Evolutionary conservation across 1,284 basidiomycete genomes (phyloP).

Genomic region (Malassezia yamatoensis): DNA sequence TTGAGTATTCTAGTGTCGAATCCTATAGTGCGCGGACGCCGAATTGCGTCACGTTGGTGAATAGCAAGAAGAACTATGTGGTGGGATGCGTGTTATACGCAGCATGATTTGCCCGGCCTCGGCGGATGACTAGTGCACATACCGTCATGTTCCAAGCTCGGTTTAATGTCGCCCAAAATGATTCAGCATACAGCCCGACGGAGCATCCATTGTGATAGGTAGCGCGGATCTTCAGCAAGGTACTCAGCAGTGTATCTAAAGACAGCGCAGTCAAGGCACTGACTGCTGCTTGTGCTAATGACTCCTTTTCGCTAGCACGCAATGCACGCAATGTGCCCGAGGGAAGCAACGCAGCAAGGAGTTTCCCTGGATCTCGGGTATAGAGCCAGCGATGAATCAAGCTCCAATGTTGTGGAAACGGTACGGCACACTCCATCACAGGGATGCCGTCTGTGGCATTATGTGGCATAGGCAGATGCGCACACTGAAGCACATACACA

Average conservation of each 20-base stretch:
- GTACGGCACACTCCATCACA: conserved; percentile 3
- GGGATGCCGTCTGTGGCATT: not conserved
- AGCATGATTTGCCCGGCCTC: conserved; percentile 2
- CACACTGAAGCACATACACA: conserved; percentile 18
- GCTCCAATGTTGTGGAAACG: conserved; percentile 13
- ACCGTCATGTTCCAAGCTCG: conserved; percentile 14
- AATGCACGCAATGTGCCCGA: not conserved
- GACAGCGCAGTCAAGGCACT: conserved; percentile 6
- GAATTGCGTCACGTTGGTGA: conserved; percentile 13
- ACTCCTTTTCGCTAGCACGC: not conserved
- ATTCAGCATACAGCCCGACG: conserved; percentile 8
- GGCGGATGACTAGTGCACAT: conserved; percentile 7
- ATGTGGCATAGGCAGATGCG: conserved; percentile 2
- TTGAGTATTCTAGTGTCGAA: conserved; percentile 62
- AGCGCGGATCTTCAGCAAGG: conserved; percentile 9
- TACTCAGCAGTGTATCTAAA: conserved; percentile 2
- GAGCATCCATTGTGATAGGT: conserved; percentile 15
- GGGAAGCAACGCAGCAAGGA: conserved; percentile 10
- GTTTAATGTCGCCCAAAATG: conserved; percentile 8
- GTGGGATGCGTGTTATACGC: not conserved
- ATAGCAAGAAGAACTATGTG: not conserved
- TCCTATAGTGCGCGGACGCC: conserved; percentile 27
- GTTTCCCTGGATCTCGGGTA: conserved; percentile 13
- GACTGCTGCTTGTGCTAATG: not conserved
- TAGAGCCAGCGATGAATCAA: conserved; percentile 17